A percentile compares a stretch with the other conserved stretches of the same genome.
These are phyloP conservation scores for Gelatoporia subvermispora DNA, from an alignment of 768 basidiomycete genomes.

Conservation along the genomic window DNA sequence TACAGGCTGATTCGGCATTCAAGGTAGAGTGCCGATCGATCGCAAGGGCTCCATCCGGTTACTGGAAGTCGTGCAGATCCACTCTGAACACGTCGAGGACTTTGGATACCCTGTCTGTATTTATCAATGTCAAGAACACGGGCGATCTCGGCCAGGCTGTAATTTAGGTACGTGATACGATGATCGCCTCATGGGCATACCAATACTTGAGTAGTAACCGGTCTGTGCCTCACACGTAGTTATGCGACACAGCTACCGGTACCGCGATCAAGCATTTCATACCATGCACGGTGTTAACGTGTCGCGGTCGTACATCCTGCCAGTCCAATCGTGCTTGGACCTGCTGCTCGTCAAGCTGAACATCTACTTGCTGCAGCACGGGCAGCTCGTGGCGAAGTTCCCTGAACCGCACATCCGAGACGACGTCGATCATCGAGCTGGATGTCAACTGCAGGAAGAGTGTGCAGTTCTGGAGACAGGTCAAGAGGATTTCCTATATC, in stretches of 20 bases:
- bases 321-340: constrained; percentile 59
- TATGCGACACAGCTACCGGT: constrained; percentile 75
- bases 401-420: constrained; percentile 50
- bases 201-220: not conserved
- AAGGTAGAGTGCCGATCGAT: constrained; percentile 64
- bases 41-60: constrained; percentile 63
- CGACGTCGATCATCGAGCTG: constrained; percentile 71
- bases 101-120: constrained; percentile 60
- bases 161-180: constrained; percentile 42
- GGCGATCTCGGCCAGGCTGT: constrained; percentile 69
- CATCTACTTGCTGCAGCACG: constrained; percentile 67
- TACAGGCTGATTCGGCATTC: not conserved
- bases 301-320: constrained; percentile 67
- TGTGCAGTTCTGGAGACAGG: constrained; percentile 64
- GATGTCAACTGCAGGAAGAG: constrained; percentile 75
- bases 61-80: constrained; percentile 76
- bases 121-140: constrained; percentile 66
- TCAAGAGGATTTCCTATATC: constrained; percentile 72
- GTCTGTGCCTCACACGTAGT: constrained; percentile 26
- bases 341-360: constrained; percentile 64
- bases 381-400: constrained; percentile 64
- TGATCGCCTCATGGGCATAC: too few relatives aligned
- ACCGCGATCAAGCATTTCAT: constrained; percentile 71
- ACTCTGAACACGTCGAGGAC: constrained; percentile 66
- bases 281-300: constrained; percentile 70